Percentiles rank a stretch among this genome's conserved stretches.
These are phyloP conservation scores for Sclerotinia glacialis DNA, from an alignment of 2,329 filamentous ascomycete species.

Conservation along the genomic window DNA sequence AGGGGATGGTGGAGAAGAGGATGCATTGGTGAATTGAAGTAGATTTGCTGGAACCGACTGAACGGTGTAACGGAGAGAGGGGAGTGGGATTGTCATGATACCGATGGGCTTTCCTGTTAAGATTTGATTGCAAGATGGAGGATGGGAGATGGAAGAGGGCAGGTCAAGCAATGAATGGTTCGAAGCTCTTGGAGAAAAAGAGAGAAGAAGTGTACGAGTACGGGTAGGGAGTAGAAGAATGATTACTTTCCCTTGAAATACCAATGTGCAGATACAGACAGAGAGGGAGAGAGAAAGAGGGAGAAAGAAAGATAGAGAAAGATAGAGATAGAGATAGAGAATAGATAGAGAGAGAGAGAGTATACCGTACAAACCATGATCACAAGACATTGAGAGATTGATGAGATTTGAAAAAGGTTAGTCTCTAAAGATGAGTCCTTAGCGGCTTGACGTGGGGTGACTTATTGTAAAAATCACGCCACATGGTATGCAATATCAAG, in stretches of 20 bases:
- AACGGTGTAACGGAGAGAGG: constrained; percentile 9
- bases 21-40: background rate
- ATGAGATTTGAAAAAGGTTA: background rate
- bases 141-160: no score
- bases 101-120: background rate
- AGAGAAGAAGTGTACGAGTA: background rate
- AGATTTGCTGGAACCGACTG: constrained; percentile 6
- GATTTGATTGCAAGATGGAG: background rate
- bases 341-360: background rate
- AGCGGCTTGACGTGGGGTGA: constrained; percentile 12
- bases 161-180: background rate
- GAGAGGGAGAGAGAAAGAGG: background rate
- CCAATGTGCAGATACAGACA: no score
- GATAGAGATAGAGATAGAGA: background rate
- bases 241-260: background rate
- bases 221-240: no score
- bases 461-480: constrained; percentile 20
- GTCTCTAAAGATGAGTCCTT: background rate
- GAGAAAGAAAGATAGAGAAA: background rate
- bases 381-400: constrained; percentile 8
- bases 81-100: constrained; percentile 18
- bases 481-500: constrained; percentile 20
- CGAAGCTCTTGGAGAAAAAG: background rate
- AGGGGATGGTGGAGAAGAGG: constrained; percentile 7
- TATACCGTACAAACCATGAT: background rate